Evolutionary conservation across 768 basidiomycete species (phyloP), one percentile per base, ranked within the genome.

Genomic region (Tylopilus balloui): DNA sequence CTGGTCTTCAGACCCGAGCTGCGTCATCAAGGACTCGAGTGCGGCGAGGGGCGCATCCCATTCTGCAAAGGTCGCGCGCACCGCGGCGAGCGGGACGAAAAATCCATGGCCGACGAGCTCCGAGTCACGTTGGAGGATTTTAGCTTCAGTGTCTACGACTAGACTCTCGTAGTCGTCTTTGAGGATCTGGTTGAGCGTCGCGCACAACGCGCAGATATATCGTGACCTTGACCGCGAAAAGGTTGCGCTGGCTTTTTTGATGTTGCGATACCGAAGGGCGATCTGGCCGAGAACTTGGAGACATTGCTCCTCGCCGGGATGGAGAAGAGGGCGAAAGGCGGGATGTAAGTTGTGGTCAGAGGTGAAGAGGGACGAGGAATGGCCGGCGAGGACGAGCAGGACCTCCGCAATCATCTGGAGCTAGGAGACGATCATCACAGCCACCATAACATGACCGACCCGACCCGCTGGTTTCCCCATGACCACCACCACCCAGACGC

Each of bases 31-130:
- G 8, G 77, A 71, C 41, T 77, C 74, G 24, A 96, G 75, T 5
- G 87, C 80, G 29, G 81, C 81, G 41, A 96, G 72, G 13, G 91
- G 91, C 8, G 88, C 84, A 57, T 92, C 88, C 93, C 93, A 96
- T 66, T 81, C 80, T 7, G 88, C 79, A 65, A 95, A 93, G 15
- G 78, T 80, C 11, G 93, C 88, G 45, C 87, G 81, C 51, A 96
- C 69, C 6, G 84, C 84, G 0, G 92, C 88, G 27, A 96, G 72
- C 4, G 92, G 92, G 5, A 96, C 91, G 62, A 87, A 92, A 4
- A 86, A 84, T 9, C 83, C 82, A 48, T 77, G 77, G n/a, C 80
- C 86, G 28, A 94, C 92, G 21, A 92, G 76, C 44, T 72, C 77
- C 13, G 84, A 73, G 62, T 94, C 91, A 39, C 86, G 81, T 31